Base-by-base conservation (phyloP, 2,329 filamentous ascomycete species). In the Fusarium illudens region DNA sequence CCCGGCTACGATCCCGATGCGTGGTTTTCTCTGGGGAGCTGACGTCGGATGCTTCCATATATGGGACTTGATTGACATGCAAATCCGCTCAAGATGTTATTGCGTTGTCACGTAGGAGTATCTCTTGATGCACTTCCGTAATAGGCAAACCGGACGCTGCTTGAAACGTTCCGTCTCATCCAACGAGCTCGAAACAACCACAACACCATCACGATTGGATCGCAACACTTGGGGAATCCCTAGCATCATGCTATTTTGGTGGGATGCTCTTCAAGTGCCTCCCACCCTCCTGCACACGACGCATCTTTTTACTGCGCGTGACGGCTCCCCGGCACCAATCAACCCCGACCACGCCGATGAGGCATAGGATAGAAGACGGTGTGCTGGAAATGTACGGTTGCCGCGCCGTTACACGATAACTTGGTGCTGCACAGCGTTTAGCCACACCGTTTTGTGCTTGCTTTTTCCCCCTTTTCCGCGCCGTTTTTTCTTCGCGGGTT, bases 261-360 rank as follows among this genome's bases (percentile, higher is more conserved):
- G 49, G 15, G 30, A 32, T 10, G 30, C 29, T 49, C 39, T 46
- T 33, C 53, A 25, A 42, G 39, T 42, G 39, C 53, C 48, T 37
- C 48, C 20, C 56, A 60, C 54, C 55, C 42, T 39, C 56, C 57
- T 49, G 29, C 27, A 32, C 51, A 55, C 27, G 42, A 17, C 33
- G 15, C 13, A 58, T 48, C 25, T 32, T 39, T 61, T 67, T 48
- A n/a, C 53, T 48, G 52, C 56, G 52, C 53, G 51, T 58, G 66
- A 54, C 39, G 44, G 25, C 29, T n/a, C 17, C 10, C 29, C 29
- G 44, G 54, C 58, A 50, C 71, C 65, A 70, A 71, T 64, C 71
- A 70, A 37, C 46, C 48, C 58, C 15, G 15, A 49, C 62, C 55
- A 68, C 61, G 32, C 29, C 6, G 34, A 17, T 55, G 19, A 59